Evolutionary conservation across 805 yeast species (phyloP).

Genomic region (Starmerella tilneyi): DNA sequence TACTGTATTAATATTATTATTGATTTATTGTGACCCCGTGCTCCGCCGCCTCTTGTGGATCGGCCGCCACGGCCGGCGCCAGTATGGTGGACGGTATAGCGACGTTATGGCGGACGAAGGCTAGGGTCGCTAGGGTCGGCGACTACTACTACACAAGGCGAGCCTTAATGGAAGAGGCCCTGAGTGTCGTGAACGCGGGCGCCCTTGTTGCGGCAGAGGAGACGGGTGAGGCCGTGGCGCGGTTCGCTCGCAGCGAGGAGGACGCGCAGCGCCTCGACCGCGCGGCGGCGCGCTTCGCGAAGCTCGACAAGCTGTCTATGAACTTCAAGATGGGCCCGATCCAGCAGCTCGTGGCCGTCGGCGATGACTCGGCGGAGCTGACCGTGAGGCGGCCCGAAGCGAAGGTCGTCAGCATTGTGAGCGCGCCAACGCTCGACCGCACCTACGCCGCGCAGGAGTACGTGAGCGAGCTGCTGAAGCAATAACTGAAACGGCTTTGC

Average conservation of each 20-base stretch:
- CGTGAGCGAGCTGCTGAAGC: conserved; percentile 2
- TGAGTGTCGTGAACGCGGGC: conserved; percentile 11
- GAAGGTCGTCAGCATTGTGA: conserved; percentile 4
- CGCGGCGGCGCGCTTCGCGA: conserved; percentile 9
- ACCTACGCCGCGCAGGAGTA: conserved; percentile 15
- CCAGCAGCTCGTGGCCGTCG: conserved; percentile 13
- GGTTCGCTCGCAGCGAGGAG: background rate
- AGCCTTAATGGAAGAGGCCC: conserved; percentile 18
- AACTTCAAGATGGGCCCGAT: conserved; percentile 23
- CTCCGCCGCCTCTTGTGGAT: too few species aligned
- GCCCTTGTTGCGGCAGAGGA: conserved; percentile 13
- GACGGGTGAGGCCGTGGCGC: conserved; percentile 10
- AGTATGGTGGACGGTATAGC: too few species aligned
- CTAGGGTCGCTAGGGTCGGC: too few species aligned
- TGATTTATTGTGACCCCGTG: too few species aligned
- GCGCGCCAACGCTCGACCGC: conserved; percentile 10
- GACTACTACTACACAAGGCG: too few species aligned
- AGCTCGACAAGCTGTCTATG: conserved; percentile 16
- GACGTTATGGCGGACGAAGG: too few species aligned
- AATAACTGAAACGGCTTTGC: background rate
- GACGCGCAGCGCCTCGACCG: background rate
- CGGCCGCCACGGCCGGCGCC: too few species aligned
- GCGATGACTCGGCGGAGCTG: conserved; percentile 10
- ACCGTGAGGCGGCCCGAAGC: background rate
- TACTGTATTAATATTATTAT: conserved; percentile 5